A percentile compares a stretch with the other conserved stretches of the same genome.
Evolutionary conservation across 2,329 filamentous ascomycete genomes (phyloP).

Genomic region (Fusarium austroafricanum): DNA sequence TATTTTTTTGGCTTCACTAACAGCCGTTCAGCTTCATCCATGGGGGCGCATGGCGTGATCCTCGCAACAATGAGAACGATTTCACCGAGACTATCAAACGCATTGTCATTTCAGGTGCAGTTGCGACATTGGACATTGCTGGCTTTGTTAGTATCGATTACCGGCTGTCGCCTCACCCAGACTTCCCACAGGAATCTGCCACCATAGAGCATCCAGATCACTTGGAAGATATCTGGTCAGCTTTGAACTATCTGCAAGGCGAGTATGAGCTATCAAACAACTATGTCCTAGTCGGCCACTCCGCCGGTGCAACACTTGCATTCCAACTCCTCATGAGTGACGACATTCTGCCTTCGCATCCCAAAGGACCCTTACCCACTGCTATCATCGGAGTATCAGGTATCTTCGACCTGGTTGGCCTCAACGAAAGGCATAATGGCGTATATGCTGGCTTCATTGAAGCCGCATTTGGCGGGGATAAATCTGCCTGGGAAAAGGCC

Average conservation of each 20-base stretch:
- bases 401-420: constrained; percentile 71
- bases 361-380: constrained; percentile 55
- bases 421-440: constrained; percentile 60
- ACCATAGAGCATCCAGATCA: constrained; percentile 69
- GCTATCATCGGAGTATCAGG: constrained; percentile 72
- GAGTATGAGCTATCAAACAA: constrained; percentile 58
- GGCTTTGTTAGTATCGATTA: constrained; percentile 75
- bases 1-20: constrained; percentile 15
- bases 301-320: constrained; percentile 71
- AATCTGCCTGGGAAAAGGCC: constrained; percentile 62
- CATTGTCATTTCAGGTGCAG: constrained; percentile 51
- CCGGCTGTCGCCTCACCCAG: constrained; percentile 66
- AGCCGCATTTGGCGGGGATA: constrained; percentile 69
- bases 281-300: constrained; percentile 72
- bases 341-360: constrained; percentile 42
- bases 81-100: constrained; percentile 59
- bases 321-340: constrained; percentile 68
- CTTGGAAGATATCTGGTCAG: constrained; percentile 66
- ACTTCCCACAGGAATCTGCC: constrained; percentile 53
- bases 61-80: constrained; percentile 58
- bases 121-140: constrained; percentile 56
- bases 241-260: constrained; percentile 60
- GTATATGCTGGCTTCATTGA: constrained; percentile 68
- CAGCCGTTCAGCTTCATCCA: constrained; percentile 63
- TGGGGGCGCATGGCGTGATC: constrained; percentile 73